phyloP scores from a whole-genome alignment of 2,329 filamentous ascomycete species.

The Neonectria punicea region DNA sequence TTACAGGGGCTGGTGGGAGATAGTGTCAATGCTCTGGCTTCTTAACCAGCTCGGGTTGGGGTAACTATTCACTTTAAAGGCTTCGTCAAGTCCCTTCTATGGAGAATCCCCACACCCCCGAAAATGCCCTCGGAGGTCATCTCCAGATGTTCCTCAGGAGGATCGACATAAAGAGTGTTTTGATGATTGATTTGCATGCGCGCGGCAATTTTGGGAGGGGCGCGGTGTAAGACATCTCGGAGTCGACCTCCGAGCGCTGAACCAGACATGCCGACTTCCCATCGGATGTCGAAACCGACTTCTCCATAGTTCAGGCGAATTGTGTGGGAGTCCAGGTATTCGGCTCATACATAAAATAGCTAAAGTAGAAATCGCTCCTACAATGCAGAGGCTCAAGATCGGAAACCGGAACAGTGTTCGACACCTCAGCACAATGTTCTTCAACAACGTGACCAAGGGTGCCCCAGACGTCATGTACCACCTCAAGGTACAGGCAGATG shows the following conservation, averaged over 20 bases:
- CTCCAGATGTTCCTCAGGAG: neutral
- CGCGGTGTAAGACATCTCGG: neutral
- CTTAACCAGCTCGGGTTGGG: neutral
- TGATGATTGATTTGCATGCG: neutral
- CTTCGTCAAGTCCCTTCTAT: too few species aligned
- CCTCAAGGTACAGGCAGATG: constrained; percentile 46
- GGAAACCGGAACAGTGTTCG: neutral
- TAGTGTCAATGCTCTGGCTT: neutral
- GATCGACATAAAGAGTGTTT: neutral
- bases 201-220: neutral
- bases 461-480: constrained; percentile 47
- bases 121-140: neutral
- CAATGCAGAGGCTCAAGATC: constrained; percentile 3
- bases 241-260: neutral
- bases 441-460: constrained; percentile 39
- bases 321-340: neutral
- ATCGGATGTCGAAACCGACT: neutral
- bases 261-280: neutral
- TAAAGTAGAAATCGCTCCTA: neutral
- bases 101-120: too few species aligned
- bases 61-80: too few species aligned
- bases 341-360: too few species aligned
- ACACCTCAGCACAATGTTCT: constrained; percentile 33
- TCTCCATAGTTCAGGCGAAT: neutral
- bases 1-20: neutral